Evolutionary conservation across 2,329 filamentous ascomycete species (phyloP).

Genomic region (Conoideocrella luteorostrata): DNA sequence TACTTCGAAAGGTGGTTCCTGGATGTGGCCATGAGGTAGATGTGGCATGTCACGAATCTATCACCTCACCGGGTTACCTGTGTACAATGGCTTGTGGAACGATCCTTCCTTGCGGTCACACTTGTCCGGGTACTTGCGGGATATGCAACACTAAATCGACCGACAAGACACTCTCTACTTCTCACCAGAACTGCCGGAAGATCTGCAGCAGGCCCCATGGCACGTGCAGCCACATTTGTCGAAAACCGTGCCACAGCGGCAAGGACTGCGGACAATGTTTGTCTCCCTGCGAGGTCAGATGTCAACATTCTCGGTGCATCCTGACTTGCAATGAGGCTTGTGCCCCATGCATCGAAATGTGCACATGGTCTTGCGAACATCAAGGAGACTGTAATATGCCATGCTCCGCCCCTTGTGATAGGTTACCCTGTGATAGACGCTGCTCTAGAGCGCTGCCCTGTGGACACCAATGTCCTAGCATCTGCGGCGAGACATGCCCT

Average conservation of each 20-base stretch:
- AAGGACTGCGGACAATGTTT: slow-evolving; percentile 40
- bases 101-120: slow-evolving; percentile 50
- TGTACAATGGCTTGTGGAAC: slow-evolving; percentile 44
- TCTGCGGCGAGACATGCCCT: slow-evolving; percentile 61
- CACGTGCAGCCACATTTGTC: slow-evolving; percentile 53
- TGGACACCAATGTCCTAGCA: slow-evolving; percentile 56
- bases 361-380: slow-evolving; percentile 51
- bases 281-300: slow-evolving; percentile 46
- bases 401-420: slow-evolving; percentile 62
- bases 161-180: slow-evolving; percentile 18
- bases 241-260: slow-evolving; percentile 43
- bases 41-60: slow-evolving; percentile 44
- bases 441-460: slow-evolving; percentile 49
- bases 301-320: slow-evolving; percentile 50
- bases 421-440: slow-evolving; percentile 56
- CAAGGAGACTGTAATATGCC: slow-evolving; percentile 43
- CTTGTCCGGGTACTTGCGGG: slow-evolving; percentile 43
- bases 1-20: slow-evolving; percentile 41
- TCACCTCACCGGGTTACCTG: slow-evolving; percentile 30
- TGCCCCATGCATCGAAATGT: slow-evolving; percentile 51
- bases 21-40: slow-evolving; percentile 48
- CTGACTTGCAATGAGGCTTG: slow-evolving; percentile 54
- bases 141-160: slow-evolving; percentile 36
- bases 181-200: slow-evolving; percentile 43
- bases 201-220: slow-evolving; percentile 42